Conservation (phyloP, 768 basidiomycete genomes). For the Fomitopsis pulvina region DNA sequence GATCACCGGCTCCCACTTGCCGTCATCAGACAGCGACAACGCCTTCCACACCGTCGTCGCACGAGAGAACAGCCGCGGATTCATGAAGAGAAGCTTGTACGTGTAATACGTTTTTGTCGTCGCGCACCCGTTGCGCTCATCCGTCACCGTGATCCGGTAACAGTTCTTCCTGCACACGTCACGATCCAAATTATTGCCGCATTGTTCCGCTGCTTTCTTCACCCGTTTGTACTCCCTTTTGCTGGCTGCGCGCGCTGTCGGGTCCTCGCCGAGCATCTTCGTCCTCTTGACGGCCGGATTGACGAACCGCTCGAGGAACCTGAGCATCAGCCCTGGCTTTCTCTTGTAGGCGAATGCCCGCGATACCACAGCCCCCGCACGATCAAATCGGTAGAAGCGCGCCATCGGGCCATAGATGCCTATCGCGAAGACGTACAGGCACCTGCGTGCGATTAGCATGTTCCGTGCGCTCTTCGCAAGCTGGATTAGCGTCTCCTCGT, state of each 20-base stretch:
- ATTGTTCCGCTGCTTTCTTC: too few relatives aligned
- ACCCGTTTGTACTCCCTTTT: background rate
- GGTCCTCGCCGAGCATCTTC: background rate
- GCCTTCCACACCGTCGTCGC: conserved; percentile 10
- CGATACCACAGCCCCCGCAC: conserved; percentile 4
- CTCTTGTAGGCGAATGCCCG: background rate
- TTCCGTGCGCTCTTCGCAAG: too few relatives aligned
- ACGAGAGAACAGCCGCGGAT: conserved; percentile 9
- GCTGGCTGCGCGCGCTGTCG: background rate
- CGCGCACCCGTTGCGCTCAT: background rate
- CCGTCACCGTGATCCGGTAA: background rate
- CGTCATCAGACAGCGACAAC: conserved; percentile 3
- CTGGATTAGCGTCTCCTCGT: too few relatives aligned
- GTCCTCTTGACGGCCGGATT: conserved; percentile 1
- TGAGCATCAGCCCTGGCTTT: background rate
- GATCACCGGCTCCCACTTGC: background rate
- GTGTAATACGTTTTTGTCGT: background rate
- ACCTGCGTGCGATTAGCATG: too few relatives aligned
- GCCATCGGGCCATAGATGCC: conserved; percentile 10
- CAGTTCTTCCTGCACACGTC: background rate
- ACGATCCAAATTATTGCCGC: background rate
- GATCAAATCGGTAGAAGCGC: conserved; percentile 12
- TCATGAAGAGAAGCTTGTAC: background rate
- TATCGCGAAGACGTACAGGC: too few relatives aligned
- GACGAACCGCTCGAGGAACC: conserved; percentile 11